These are phyloP conservation scores for Cadophora sp. DNA, from an alignment of 2,329 filamentous ascomycete species.

Conservation along the genomic window DNA sequence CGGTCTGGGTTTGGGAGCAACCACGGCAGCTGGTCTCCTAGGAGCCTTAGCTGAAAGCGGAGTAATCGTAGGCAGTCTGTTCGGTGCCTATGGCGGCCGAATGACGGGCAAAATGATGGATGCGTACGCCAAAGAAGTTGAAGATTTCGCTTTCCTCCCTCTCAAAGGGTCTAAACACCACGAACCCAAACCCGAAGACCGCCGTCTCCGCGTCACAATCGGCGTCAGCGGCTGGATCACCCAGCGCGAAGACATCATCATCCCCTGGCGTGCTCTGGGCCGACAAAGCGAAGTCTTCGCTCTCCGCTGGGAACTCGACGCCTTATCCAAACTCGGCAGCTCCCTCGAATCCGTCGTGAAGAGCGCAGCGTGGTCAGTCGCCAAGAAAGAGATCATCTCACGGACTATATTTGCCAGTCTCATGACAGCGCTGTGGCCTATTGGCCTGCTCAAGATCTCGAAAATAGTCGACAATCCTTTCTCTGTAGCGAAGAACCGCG, in stretches of 20 bases:
- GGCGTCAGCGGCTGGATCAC: slow-evolving; percentile 84
- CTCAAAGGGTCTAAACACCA: slow-evolving; percentile 59
- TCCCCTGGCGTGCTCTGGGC: slow-evolving; percentile 81
- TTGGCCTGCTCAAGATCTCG: slow-evolving; percentile 70
- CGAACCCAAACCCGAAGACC: slow-evolving; percentile 60
- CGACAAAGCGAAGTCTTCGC: slow-evolving; percentile 79
- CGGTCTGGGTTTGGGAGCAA: slow-evolving; percentile 75
- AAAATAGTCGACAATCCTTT: slow-evolving; percentile 83
- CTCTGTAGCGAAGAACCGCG: slow-evolving; percentile 74
- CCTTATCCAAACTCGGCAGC: slow-evolving; percentile 77
- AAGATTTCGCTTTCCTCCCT: slow-evolving; percentile 87
- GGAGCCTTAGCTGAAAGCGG: slow-evolving; percentile 82
- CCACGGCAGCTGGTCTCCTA: slow-evolving; percentile 78
- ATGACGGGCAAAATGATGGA: slow-evolving; percentile 90
- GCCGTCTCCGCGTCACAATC: slow-evolving; percentile 81
- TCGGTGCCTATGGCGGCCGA: slow-evolving; percentile 87
- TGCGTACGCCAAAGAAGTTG: slow-evolving; percentile 82
- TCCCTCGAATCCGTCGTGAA: slow-evolving; percentile 79
- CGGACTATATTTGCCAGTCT: slow-evolving; percentile 69
- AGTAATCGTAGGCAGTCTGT: slow-evolving; percentile 81
- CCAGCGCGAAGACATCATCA: slow-evolving; percentile 72
- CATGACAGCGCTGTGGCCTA: slow-evolving; percentile 72
- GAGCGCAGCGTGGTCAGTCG: slow-evolving; percentile 80
- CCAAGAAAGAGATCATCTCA: slow-evolving; percentile 70
- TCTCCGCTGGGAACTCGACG: slow-evolving; percentile 81